Evolutionary conservation across 768 basidiomycete genomes (phyloP).

Genomic region (Termitomyces heimii): DNA sequence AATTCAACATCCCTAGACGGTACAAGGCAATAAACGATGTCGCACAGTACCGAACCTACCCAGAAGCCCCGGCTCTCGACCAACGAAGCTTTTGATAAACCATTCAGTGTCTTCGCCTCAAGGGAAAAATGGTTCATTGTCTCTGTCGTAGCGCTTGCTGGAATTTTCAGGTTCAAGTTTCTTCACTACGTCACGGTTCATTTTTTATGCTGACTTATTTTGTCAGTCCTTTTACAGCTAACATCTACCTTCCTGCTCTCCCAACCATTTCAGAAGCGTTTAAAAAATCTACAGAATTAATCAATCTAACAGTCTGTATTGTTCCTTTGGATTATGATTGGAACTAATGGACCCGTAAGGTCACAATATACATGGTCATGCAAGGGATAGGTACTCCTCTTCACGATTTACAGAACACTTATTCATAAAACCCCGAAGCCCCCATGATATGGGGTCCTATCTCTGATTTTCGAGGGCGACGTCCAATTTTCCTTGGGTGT

Average conservation of each 20-base stretch:
- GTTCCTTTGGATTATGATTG: slow-evolving; percentile 12
- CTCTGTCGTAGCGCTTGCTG: slow-evolving; percentile 48
- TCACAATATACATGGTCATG: slow-evolving; percentile 68
- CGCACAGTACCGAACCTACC: background rate
- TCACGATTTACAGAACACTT: background rate
- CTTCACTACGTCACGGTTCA: background rate
- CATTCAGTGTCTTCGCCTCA: slow-evolving; percentile 43
- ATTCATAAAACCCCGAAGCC: slow-evolving; percentile 25
- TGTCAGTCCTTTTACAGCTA: slow-evolving; percentile 38
- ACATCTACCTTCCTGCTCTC: slow-evolving; percentile 77
- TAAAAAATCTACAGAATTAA: slow-evolving; percentile 59
- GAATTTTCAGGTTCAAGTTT: slow-evolving; percentile 49
- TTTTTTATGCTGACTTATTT: background rate
- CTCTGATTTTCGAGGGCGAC: slow-evolving; percentile 59
- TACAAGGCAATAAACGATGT: background rate
- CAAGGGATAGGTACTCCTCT: slow-evolving; percentile 47
- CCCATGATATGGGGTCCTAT: slow-evolving; percentile 70
- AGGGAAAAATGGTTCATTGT: slow-evolving; percentile 70
- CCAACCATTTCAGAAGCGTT: slow-evolving; percentile 61
- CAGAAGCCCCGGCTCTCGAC: background rate
- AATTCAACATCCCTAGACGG: no score
- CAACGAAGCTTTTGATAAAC: slow-evolving; percentile 1
- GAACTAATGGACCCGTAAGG: slow-evolving; percentile 21
- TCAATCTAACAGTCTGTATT: slow-evolving; percentile 64
- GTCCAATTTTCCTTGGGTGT: slow-evolving; percentile 59